These are phyloP conservation scores for Ustilago trichophora DNA, from an alignment of 1,284 basidiomycete species.

Conservation along the genomic window DNA sequence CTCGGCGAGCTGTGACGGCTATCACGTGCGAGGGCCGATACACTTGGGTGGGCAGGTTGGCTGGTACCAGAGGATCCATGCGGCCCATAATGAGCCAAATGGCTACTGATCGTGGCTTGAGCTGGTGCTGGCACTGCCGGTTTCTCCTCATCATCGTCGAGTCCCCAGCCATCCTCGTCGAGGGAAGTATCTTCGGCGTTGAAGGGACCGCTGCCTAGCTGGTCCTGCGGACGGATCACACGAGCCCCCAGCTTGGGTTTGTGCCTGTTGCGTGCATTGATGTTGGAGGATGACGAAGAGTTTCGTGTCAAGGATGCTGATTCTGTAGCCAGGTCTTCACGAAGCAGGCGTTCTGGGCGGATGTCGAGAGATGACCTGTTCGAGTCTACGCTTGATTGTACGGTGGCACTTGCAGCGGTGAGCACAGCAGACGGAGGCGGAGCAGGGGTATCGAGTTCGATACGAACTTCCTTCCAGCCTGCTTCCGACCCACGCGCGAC, in stretches of 20 bases:
- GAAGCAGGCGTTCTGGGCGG: conserved; percentile 12
- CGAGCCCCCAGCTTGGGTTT: conserved; percentile 49
- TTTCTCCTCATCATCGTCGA: conserved; percentile 48
- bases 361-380: conserved; percentile 14
- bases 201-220: conserved; percentile 57
- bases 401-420: neutral
- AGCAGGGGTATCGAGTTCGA: conserved; percentile 23
- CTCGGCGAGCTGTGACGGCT: conserved; percentile 16
- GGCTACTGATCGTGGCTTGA: neutral
- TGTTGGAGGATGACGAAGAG: conserved; percentile 27
- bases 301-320: conserved; percentile 27
- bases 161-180: conserved; percentile 49
- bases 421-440: conserved; percentile 9
- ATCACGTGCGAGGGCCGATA: conserved; percentile 13
- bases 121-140: neutral
- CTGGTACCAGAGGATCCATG: neutral
- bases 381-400: conserved; percentile 1
- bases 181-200: conserved; percentile 35
- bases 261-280: conserved; percentile 20
- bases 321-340: conserved; percentile 11
- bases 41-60: conserved; percentile 6
- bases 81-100: neutral
- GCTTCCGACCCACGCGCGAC: conserved; percentile 14
- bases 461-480: conserved; percentile 40
- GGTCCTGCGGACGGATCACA: conserved; percentile 49